These are phyloP conservation scores for Hordeum pubiflorum DNA, from an alignment of 202 grass and related monocot species.

Conservation along the genomic window DNA sequence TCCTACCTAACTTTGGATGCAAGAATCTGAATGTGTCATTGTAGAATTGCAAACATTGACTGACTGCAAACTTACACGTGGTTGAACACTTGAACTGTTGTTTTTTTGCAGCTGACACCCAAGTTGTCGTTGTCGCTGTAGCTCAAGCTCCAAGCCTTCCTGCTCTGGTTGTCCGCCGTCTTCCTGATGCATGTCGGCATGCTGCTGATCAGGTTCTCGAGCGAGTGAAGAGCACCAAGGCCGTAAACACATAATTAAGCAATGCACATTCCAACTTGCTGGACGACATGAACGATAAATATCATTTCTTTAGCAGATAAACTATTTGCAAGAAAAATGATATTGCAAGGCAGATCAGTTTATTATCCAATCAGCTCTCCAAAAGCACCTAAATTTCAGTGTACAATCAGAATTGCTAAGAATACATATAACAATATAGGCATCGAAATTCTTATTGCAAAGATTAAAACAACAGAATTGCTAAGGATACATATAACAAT, in stretches of 20 bases:
- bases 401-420: too few species aligned
- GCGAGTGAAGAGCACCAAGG: conserved; percentile 32
- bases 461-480: too few species aligned
- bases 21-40: background rate
- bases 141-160: conserved; percentile 73
- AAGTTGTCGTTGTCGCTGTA: conserved; percentile 39
- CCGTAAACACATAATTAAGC: background rate
- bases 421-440: too few species aligned
- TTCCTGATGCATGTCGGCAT: conserved; percentile 78
- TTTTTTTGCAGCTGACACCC: conserved; percentile 43
- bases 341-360: too few species aligned
- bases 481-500: too few species aligned
- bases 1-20: background rate
- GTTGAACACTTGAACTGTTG: background rate
- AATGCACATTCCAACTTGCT: too few species aligned
- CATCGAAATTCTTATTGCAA: too few species aligned
- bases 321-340: background rate
- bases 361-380: too few species aligned
- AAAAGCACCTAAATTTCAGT: too few species aligned
- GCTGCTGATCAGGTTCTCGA: conserved; percentile 55
- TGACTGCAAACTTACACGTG: background rate
- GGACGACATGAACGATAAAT: too few species aligned
- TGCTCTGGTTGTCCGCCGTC: conserved; percentile 78
- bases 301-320: too few species aligned
- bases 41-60: background rate